A percentile compares a stretch with the other conserved stretches of the same genome.
Evolutionary conservation across 192 early-diverging fungal species (phyloP).

Genomic region (Thamnidium elegans): DNA sequence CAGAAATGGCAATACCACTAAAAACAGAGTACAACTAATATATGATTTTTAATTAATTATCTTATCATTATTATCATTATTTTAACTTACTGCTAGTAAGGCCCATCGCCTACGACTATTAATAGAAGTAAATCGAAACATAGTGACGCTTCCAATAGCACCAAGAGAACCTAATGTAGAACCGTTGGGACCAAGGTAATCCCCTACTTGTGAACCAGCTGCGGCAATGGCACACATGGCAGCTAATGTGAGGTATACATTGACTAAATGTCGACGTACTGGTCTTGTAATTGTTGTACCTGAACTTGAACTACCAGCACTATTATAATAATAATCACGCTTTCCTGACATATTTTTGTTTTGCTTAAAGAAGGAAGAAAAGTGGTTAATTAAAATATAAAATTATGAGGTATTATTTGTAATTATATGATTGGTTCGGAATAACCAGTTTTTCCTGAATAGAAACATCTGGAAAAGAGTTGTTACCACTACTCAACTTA

Average conservation of each 20-base stretch:
- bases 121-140: constrained; percentile 8
- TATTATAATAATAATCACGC: background rate
- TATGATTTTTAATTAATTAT: background rate
- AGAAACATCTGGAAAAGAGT: no score
- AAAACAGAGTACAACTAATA: constrained; percentile 21
- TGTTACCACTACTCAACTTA: no score
- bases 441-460: no score
- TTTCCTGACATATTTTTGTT: background rate
- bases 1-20: constrained; percentile 20
- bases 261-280: constrained; percentile 21
- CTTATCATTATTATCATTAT: background rate
- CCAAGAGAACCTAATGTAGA: background rate
- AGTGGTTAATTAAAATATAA: no score
- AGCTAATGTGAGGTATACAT: constrained; percentile 28
- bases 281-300: constrained; percentile 18
- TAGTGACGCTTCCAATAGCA: constrained; percentile 17
- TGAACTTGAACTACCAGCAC: background rate
- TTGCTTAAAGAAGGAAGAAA: no score
- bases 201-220: constrained; percentile 11
- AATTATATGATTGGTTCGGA: no score
- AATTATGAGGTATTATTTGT: no score
- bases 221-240: constrained; percentile 26
- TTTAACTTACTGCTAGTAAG: constrained; percentile 2
- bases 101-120: constrained; percentile 12
- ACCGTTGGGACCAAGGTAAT: background rate